Percentiles rank a stretch among this genome's conserved stretches.
Evolutionary conservation across 441 rosid genomes (phyloP).

Genomic region (Manihot esculenta): DNA sequence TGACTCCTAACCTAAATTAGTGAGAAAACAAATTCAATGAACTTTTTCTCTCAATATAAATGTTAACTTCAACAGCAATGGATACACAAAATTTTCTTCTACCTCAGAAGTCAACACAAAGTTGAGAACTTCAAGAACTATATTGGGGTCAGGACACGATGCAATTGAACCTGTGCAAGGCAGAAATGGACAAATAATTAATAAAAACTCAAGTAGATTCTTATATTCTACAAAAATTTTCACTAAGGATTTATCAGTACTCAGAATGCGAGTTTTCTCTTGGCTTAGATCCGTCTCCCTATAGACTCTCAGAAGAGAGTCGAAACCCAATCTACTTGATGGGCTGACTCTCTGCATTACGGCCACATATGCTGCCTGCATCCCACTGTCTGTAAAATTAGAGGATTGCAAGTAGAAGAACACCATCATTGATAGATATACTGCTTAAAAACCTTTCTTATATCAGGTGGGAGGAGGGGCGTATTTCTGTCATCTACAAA

Average conservation of each 20-base stretch:
- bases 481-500: slow-evolving; percentile 76
- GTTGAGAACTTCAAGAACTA: slow-evolving; percentile 70
- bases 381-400: slow-evolving; percentile 22
- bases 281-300: slow-evolving; percentile 90
- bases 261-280: slow-evolving; percentile 83
- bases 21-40: not conserved
- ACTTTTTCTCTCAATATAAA: too few relatives aligned
- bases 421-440: not conserved
- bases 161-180: slow-evolving; percentile 61
- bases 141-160: slow-evolving; percentile 58
- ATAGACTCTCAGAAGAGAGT: slow-evolving; percentile 72
- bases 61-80: too few relatives aligned
- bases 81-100: slow-evolving; percentile 9
- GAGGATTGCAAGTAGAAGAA: slow-evolving; percentile 10
- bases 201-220: slow-evolving; percentile 8
- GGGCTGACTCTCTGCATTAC: slow-evolving; percentile 73
- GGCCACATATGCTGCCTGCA: slow-evolving; percentile 85
- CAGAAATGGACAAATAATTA: slow-evolving; percentile 8
- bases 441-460: slow-evolving; percentile 59
- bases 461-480: slow-evolving; percentile 80
- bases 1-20: slow-evolving; percentile 72
- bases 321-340: slow-evolving; percentile 62
- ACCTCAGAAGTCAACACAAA: slow-evolving; percentile 79
- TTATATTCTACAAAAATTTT: slow-evolving; percentile 2
- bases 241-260: slow-evolving; percentile 34